A percentile compares a stretch with the other conserved stretches of the same genome.
phyloP scores from a whole-genome alignment of 305 asterid species.

The Solanum hybrid region DNA sequence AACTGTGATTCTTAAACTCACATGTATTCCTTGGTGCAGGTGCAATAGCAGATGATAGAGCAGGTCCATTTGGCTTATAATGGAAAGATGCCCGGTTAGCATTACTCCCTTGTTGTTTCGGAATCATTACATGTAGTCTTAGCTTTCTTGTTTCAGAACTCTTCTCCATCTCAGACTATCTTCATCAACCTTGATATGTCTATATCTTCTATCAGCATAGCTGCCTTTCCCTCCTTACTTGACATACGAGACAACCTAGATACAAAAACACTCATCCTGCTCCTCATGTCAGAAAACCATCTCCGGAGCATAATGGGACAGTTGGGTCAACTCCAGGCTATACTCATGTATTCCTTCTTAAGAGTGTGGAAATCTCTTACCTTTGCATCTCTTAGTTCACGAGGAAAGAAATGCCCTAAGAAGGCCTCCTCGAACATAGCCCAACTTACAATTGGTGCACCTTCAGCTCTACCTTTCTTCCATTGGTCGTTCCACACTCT shows the following conservation, averaged over 20 bases:
- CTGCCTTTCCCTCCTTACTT: not conserved
- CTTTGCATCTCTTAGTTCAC: too few species aligned
- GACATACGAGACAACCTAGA: not conserved
- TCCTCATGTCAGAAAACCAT: not conserved
- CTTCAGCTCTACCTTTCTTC: too few species aligned
- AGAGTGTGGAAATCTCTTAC: too few species aligned
- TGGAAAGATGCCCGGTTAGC: not conserved
- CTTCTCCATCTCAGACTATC: not conserved
- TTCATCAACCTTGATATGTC: not conserved
- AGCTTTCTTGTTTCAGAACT: too few species aligned
- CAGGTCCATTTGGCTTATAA: not conserved
- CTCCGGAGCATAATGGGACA: not conserved
- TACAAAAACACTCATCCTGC: not conserved
- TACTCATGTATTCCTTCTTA: not conserved
- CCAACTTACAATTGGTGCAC: too few species aligned
- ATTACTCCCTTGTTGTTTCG: not conserved
- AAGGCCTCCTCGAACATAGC: too few species aligned
- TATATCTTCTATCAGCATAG: not conserved
- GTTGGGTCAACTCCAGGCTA: not conserved
- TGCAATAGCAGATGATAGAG: not conserved
- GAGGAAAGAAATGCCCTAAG: too few species aligned
- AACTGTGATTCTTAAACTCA: too few species aligned
- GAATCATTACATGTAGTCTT: not conserved
- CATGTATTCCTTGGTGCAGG: not conserved
- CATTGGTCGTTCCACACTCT: too few species aligned